Conservation (phyloP, 2,329 filamentous ascomycete genomes). For the Cercospora janseana region DNA sequence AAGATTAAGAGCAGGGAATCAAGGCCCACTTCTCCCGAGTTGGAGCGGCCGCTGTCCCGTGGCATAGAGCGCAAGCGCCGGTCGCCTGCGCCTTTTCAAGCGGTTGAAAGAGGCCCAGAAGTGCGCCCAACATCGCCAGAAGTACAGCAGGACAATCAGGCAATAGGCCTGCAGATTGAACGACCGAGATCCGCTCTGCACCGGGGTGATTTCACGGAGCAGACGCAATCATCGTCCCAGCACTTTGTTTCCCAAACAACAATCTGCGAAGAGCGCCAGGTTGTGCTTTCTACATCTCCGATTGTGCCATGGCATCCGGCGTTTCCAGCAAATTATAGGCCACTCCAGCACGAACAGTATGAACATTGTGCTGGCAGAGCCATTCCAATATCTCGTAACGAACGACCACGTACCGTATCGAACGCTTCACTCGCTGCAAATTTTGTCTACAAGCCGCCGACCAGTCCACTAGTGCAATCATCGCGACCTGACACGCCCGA, state of each 20-base stretch:
- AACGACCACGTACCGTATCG: slow-evolving; percentile 44
- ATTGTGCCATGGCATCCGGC: slow-evolving; percentile 57
- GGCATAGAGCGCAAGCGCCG: slow-evolving; percentile 43
- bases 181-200: slow-evolving; percentile 73
- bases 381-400: slow-evolving; percentile 42
- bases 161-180: slow-evolving; percentile 60
- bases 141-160: slow-evolving; percentile 28
- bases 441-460: slow-evolving; percentile 83
- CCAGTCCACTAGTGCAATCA: slow-evolving; percentile 79
- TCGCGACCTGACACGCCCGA: slow-evolving; percentile 37
- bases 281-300: slow-evolving; percentile 51
- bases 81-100: slow-evolving; percentile 46
- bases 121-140: slow-evolving; percentile 27
- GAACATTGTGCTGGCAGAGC: slow-evolving; percentile 8
- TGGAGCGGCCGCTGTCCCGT: slow-evolving; percentile 23
- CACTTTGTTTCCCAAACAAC: slow-evolving; percentile 19
- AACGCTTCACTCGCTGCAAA: slow-evolving; percentile 70
- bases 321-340: slow-evolving; percentile 43
- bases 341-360: slow-evolving; percentile 22
- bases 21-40: slow-evolving; percentile 31
- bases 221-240: slow-evolving; percentile 18
- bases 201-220: slow-evolving; percentile 60
- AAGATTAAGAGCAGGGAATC: slow-evolving; percentile 64
- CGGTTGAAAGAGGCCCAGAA: slow-evolving; percentile 7
- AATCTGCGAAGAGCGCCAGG: slow-evolving; percentile 19